Conservation (phyloP, 2,329 filamentous ascomycete genomes). For the Talaromyces verruculosus region DNA sequence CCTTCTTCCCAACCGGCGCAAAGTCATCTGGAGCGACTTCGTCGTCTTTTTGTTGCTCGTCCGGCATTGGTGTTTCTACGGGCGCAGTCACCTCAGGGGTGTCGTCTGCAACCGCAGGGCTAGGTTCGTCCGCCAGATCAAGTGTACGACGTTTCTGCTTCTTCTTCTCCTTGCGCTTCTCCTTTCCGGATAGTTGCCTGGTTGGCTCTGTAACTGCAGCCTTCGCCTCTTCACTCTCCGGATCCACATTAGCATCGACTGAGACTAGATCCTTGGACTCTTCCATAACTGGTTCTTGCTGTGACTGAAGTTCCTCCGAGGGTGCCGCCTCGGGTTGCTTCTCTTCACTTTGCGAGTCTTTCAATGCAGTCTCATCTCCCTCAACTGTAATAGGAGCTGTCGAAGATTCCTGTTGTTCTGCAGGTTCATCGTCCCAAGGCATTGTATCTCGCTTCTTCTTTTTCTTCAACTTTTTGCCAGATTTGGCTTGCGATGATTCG, state of each 20-base stretch:
- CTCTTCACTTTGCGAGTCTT: background rate
- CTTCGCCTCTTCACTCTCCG: background rate
- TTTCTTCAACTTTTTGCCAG: constrained; percentile 34
- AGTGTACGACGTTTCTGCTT: constrained; percentile 29
- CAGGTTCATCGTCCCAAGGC: constrained; percentile 27
- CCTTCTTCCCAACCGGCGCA: constrained; percentile 43
- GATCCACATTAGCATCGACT: background rate
- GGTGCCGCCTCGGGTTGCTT: background rate
- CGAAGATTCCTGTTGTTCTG: constrained; percentile 1
- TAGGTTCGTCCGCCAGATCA: constrained; percentile 25
- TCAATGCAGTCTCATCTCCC: background rate
- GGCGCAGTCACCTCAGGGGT: constrained; percentile 4
- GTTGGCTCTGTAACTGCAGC: constrained; percentile 2
- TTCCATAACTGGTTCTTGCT: background rate
- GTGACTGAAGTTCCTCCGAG: background rate
- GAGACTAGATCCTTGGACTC: background rate
- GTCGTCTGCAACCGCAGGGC: constrained; percentile 20
- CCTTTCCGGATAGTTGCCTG: constrained; percentile 19
- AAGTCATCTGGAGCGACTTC: constrained; percentile 19
- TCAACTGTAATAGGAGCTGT: background rate
- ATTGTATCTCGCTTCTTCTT: constrained; percentile 38
- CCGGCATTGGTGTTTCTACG: constrained; percentile 17
- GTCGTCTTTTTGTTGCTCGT: constrained; percentile 24
- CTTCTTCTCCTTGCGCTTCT: constrained; percentile 26
- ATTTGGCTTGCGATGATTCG: constrained; percentile 5